Percentiles rank a stretch among this genome's conserved stretches.
phyloP scores from a whole-genome alignment of 1,284 basidiomycete genomes.

The Marasmius tenuissimus region DNA sequence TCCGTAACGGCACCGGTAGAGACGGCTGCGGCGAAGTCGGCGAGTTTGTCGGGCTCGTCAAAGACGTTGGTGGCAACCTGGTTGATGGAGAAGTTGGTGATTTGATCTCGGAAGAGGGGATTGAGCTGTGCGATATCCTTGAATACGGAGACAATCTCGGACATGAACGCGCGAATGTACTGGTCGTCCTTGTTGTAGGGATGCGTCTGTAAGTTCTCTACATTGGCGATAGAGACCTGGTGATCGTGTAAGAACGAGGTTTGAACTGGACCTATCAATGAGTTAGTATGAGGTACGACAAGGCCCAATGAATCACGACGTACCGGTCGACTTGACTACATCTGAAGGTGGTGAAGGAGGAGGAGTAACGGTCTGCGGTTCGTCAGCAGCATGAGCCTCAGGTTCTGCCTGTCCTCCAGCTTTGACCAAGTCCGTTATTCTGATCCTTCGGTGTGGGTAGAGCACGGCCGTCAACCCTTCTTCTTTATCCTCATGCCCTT shows the following conservation, averaged over 20 bases:
- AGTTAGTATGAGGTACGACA: background rate
- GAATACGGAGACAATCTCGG: slow-evolving; percentile 96
- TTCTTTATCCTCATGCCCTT: slow-evolving; percentile 67
- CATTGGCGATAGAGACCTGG: slow-evolving; percentile 88
- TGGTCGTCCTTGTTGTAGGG: slow-evolving; percentile 93
- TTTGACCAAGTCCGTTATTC: slow-evolving; percentile 85
- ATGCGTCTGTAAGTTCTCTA: slow-evolving; percentile 80
- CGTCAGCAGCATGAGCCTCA: slow-evolving; percentile 40
- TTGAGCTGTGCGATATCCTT: slow-evolving; percentile 98
- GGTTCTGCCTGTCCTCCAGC: slow-evolving; percentile 45
- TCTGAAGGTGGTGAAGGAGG: slow-evolving; percentile 43
- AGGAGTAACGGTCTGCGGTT: slow-evolving; percentile 48
- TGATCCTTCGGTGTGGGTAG: slow-evolving; percentile 93
- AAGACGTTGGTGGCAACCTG: slow-evolving; percentile 97
- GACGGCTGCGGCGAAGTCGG: slow-evolving; percentile 97
- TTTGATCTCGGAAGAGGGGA: slow-evolving; percentile 97
- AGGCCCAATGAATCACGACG: background rate
- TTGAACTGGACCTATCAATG: slow-evolving; percentile 60
- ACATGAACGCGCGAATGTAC: slow-evolving; percentile 94
- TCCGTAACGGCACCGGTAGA: slow-evolving; percentile 90
- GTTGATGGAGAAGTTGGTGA: slow-evolving; percentile 95
- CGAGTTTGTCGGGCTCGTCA: slow-evolving; percentile 97
- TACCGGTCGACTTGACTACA: background rate
- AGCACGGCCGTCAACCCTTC: slow-evolving; percentile 93
- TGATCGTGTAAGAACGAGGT: slow-evolving; percentile 92